These are phyloP conservation scores for Solanum okadae DNA, from an alignment of 257 asterid species.

Conservation along the genomic window DNA sequence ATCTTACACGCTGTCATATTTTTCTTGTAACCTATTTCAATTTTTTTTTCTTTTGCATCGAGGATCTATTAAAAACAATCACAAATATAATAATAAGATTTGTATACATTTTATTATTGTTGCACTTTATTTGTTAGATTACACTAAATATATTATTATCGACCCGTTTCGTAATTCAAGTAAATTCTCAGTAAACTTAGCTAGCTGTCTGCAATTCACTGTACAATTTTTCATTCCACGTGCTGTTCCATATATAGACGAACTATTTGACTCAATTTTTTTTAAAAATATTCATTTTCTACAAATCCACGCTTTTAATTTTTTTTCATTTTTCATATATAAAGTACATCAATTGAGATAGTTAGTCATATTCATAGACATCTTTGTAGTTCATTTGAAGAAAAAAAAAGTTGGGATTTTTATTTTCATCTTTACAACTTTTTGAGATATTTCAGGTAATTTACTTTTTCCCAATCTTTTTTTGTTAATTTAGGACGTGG, in stretches of 20 bases:
- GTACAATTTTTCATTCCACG: constrained; percentile 16
- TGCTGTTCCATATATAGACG: constrained; percentile 22
- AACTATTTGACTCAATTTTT: constrained; percentile 11
- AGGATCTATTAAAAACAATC: neutral
- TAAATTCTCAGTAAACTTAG: neutral
- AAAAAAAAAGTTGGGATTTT: neutral
- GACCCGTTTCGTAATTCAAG: neutral
- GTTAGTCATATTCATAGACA: neutral
- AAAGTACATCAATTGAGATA: neutral
- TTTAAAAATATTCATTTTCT: neutral
- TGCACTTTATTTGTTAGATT: accelerated
- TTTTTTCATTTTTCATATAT: neutral
- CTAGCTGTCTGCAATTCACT: neutral
- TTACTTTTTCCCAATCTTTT: neutral
- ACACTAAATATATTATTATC: accelerated
- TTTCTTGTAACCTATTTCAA: neutral
- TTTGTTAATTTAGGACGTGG: neutral
- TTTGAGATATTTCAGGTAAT: neutral
- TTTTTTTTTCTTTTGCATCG: accelerated
- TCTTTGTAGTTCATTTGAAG: neutral
- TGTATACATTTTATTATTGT: accelerated
- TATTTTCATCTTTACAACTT: neutral
- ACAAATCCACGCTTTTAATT: neutral
- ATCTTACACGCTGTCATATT: neutral
- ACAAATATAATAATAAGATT: too few relatives aligned